These are phyloP conservation scores for Alternaria conjuncta DNA, from an alignment of 2,329 filamentous ascomycete species.

Conservation along the genomic window DNA sequence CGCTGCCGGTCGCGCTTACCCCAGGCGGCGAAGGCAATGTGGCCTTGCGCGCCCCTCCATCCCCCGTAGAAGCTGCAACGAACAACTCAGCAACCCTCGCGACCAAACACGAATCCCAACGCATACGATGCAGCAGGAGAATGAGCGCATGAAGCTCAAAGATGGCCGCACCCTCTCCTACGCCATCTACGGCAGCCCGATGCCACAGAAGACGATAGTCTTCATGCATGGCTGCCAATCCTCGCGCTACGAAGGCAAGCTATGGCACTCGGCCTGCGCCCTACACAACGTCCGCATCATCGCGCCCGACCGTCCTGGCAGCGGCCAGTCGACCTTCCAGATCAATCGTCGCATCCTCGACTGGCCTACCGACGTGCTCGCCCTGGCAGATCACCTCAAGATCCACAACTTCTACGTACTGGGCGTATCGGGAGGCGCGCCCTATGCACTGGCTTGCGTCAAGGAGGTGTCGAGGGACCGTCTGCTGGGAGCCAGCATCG, in stretches of 20 bases:
- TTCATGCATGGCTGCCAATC: constrained; percentile 55
- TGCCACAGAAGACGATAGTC: constrained; percentile 51
- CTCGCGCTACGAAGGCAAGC: constrained; percentile 51
- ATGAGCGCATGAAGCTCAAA: constrained; percentile 33
- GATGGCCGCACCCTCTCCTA: constrained; percentile 53
- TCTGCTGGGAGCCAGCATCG: constrained; percentile 31
- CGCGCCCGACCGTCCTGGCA: constrained; percentile 53
- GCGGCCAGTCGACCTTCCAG: constrained; percentile 52
- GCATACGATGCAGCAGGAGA: constrained; percentile 22
- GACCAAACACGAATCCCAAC: not conserved
- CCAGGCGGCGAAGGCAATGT: not conserved
- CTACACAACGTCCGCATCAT: constrained; percentile 51
- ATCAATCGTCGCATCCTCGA: constrained; percentile 48
- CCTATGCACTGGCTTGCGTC: constrained; percentile 57
- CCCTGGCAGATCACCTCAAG: constrained; percentile 50
- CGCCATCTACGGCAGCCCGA: constrained; percentile 52
- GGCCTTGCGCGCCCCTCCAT: not conserved
- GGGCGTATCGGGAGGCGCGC: constrained; percentile 56
- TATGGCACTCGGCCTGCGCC: constrained; percentile 42
- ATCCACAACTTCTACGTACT: constrained; percentile 53
- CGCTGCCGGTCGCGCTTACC: constrained; percentile 4
- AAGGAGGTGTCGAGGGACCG: constrained; percentile 43
- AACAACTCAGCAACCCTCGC: not conserved
- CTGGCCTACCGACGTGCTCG: constrained; percentile 52
- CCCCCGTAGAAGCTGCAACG: not conserved